A percentile compares a stretch with the other conserved stretches of the same genome.
Evolutionary conservation across 257 asterid genomes (phyloP).

Genomic region (Fraxinus pennsylvanica): DNA sequence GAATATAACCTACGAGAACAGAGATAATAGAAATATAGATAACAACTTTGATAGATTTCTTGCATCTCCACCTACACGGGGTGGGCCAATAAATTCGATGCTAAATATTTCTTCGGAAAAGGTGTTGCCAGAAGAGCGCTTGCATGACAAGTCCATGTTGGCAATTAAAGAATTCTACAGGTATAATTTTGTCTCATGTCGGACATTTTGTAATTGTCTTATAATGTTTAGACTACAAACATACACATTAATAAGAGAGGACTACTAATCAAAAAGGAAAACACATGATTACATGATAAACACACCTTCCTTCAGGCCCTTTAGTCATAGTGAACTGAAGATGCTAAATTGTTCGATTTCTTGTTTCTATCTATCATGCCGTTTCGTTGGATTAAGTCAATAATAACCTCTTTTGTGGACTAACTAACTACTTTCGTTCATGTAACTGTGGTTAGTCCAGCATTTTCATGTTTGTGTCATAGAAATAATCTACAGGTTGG

Average conservation of each 20-base stretch:
- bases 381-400: neutral
- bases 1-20: constrained; percentile 28
- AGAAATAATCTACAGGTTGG: constrained; percentile 3
- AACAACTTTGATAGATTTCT: constrained; percentile 33
- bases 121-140: constrained; percentile 36
- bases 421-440: neutral
- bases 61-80: constrained; percentile 36
- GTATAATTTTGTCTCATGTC: constrained; percentile 21
- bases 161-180: constrained; percentile 55
- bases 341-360: neutral
- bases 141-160: constrained; percentile 42
- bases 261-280: neutral
- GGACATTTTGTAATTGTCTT: neutral
- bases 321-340: constrained; percentile 1
- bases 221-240: neutral
- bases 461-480: constrained; percentile 6
- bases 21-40: constrained; percentile 27
- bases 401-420: neutral
- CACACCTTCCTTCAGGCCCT: neutral
- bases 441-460: neutral
- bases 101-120: constrained; percentile 33
- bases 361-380: neutral
- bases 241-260: neutral
- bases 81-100: constrained; percentile 19
- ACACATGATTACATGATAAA: neutral